Evolutionary conservation across 2,329 filamentous ascomycete species (phyloP), one percentile per base, ranked within the genome.

Genomic region (Seiridium cupressi): DNA sequence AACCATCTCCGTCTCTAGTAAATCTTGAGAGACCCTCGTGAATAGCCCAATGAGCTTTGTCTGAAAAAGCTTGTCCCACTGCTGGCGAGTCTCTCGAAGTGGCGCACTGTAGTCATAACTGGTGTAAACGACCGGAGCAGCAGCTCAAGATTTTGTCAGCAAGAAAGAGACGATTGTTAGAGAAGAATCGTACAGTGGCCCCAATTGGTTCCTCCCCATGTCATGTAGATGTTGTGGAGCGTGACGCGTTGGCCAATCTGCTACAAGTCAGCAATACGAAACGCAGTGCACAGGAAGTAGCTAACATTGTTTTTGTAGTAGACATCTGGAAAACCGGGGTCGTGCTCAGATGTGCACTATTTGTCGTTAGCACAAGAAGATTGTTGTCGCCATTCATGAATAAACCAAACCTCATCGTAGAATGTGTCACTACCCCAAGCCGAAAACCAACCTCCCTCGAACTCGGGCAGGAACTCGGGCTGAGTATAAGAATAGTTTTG

Each of bases 161-260:
- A 44, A 48, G 18, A n/a, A 4, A 10, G 2, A 38, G 11, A 5
- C 34, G 8, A 47, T 2, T 31, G 8, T 11, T 32, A 18, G 11
- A 60, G 35, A 44, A 55, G 48, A 38, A 6, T 60, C 63, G 46
- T 57, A 67, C 74, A 77, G 57, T 84, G 79, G 6, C 80, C 82
- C 82, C 82, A 85, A 62, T 82, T 84, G 0, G 82, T 84, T 1
- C 82, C 82, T n/a, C 82, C 82, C 64, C 75, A 82, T 0, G 77
- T 75, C 75, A 84, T 84, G 63, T 84, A 84, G 11, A 84, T 61
- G 51, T 74, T 83, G 40, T 81, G 70, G 9, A 83, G 67, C 0
- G 80, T 83, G 1, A 78, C 73, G 31, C 77, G 72, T 57, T 83
- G 81, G 5, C 76, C 82, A 59, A 84, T 77, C 60, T 61, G 10